Base-by-base conservation (phyloP, 176 grass and related monocot genomes). In the Lolium multiflorum region DNA sequence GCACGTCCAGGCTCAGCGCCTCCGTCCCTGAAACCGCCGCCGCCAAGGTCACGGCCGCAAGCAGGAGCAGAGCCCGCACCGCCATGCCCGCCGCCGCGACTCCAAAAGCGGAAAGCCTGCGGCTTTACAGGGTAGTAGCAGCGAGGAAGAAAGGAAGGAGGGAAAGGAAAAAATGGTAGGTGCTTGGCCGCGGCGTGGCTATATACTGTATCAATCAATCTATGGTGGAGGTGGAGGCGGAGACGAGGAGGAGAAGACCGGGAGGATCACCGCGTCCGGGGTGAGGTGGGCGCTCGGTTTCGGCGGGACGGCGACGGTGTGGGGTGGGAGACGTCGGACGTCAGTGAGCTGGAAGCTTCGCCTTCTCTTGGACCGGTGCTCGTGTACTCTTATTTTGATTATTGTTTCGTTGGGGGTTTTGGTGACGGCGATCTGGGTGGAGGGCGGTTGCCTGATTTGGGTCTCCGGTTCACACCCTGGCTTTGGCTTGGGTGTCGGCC, bases 1-100 rank as follows among this genome's bases (percentile, higher is more conserved):
- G 97, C 57, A 98, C 89, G 46, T 98, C 94, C 21, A 98, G 70
- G 77, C 87, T 89, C 50, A 98, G 76, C 35, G 77, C 81, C 15
- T 67, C 83, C 39, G 90, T 35, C 47, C 47, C 70, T 18, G 0
- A 12, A 2, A 3, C 31, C 1, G 31, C 76, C 47, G 76, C 91
- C 10, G 62, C 55, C 26, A 64, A 15, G 47, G 86, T 60, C 0
- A 52, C 50, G 18, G 10, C 57, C 21, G 71, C 66, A 0, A 54
- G 0, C 8, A 70, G 46, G 6, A 91, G 77, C 78, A 91, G 81
- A 22, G n/a, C 61, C 41, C 90, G 86, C 56, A 18, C 56, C 41
- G 41, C 83, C 88, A 89, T 89, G 2, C 62, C 47, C 0, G 47
- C 47, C 37, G 17, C 68, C 46, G 24, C 78, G 6, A 20, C 43